These are phyloP conservation scores for Fusarium sp. DNA, from an alignment of 2,329 filamentous ascomycete genomes.

Conservation along the genomic window DNA sequence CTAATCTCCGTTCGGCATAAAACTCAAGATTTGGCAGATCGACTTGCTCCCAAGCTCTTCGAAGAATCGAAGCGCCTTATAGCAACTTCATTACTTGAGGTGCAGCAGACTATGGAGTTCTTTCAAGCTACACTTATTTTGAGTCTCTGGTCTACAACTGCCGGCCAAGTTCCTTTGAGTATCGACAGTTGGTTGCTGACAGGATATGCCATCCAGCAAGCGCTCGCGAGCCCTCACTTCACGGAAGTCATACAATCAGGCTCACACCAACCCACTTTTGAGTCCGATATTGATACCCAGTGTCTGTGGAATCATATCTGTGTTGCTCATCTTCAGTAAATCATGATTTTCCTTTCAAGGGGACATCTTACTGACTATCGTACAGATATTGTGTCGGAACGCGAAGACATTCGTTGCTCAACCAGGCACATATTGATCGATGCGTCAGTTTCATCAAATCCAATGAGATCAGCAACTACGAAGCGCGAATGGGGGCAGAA, in stretches of 20 bases:
- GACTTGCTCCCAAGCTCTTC: conserved; percentile 43
- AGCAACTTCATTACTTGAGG: conserved; percentile 24
- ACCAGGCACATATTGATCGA: conserved; percentile 38
- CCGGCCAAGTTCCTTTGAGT: conserved; percentile 46
- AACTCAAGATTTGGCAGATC: conserved; percentile 41
- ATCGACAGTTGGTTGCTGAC: conserved; percentile 50
- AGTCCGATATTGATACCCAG: conserved; percentile 26
- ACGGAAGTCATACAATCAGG: conserved; percentile 3
- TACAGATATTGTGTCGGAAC: conserved; percentile 48
- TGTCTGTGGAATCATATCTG: conserved; percentile 50
- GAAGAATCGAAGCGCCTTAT: conserved; percentile 44
- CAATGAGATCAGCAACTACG: conserved; percentile 41
- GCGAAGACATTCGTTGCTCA: conserved; percentile 40
- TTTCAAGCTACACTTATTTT: conserved; percentile 47
- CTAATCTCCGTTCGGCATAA: conserved; percentile 47
- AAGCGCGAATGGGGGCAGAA: conserved; percentile 49
- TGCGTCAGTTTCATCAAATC: conserved; percentile 31
- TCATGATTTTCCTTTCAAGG: rapidly evolving
- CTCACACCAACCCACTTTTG: neutral
- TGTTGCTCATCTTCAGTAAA: conserved; percentile 48
- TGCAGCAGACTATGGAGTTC: conserved; percentile 39
- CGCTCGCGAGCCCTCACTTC: conserved; percentile 42
- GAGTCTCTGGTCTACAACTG: conserved; percentile 49
- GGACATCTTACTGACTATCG: neutral
- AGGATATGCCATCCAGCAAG: conserved; percentile 47